phyloP scores from a whole-genome alignment of 83 land plant species.

The Picea abies region DNA sequence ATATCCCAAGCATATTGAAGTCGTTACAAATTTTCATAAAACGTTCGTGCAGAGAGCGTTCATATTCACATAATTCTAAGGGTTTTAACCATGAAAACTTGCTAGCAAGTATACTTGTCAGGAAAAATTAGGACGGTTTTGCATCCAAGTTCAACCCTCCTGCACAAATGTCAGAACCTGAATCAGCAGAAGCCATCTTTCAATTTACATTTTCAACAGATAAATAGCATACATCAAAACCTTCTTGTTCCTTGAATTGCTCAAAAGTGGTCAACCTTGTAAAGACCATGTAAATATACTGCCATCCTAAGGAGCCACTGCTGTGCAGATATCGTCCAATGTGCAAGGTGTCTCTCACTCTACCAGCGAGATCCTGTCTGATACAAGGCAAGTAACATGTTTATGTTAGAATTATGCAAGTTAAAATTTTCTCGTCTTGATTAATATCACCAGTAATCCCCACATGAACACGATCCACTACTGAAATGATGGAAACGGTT shows the following conservation, averaged over 20 bases:
- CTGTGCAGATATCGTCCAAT: background rate
- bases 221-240: too few relatives aligned
- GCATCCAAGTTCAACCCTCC: background rate
- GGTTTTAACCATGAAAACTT: background rate
- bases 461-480: background rate
- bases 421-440: background rate
- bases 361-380: background rate
- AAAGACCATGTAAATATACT: background rate
- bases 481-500: constrained; percentile 3
- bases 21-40: background rate
- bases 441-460: constrained; percentile 6
- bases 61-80: background rate
- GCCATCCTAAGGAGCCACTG: background rate
- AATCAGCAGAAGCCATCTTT: background rate
- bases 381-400: background rate
- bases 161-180: background rate
- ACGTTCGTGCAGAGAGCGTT: background rate
- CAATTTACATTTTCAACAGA: background rate
- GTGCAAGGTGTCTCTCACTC: background rate
- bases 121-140: background rate
- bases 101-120: background rate
- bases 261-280: background rate
- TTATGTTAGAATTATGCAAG: background rate
- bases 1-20: background rate
- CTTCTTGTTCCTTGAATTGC: background rate